Evolutionary conservation across 2,329 filamentous ascomycete genomes (phyloP), one percentile per base, ranked within the genome.

Genomic region (Lachnellula arida): DNA sequence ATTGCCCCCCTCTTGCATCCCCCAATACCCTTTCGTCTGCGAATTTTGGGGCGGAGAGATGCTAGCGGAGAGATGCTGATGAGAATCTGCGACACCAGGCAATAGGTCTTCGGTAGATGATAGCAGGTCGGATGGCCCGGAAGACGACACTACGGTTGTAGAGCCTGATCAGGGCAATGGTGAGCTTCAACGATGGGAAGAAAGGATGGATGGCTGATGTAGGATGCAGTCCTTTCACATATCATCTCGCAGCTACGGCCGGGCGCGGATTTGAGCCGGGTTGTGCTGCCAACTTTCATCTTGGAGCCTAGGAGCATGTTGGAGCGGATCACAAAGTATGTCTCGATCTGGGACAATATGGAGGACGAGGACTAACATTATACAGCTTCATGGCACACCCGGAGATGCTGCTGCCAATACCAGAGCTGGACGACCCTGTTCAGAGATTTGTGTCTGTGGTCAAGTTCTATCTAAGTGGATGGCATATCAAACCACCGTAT

Each of bases 301-400:
- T 84, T 99, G 65, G 94, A 99, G 74, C 94, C 94, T 23, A 86
- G 92, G 69, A 97, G 92, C 66, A 99, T 99, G 94, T 78, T 99
- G 67, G 94, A 99, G 76, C 85, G 94, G 66, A 99, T 99, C 72
- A 99, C 94, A 68, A 99, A 99, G 92, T 96, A 77, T 64, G 85
- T 76, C 19, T 6, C 32, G 15, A 25, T 8, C 22, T 53, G 23
- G 40, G 42, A 39, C 2, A 15, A 37, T 28, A 19, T 14, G 47
- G 34, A n/a, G 8, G 40, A 11, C 39, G 47, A 22, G 35, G 58
- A 57, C 58, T 61, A 50, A 65, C 65, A 42, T 62, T 55, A 43
- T 32, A 54, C 70, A 97, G 92, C 78, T 99, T 99, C 80, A 99
- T 99, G 94, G 95, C 93, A 67, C 94, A 99, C 71, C 94, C 94